Percentiles rank a stretch among this genome's conserved stretches.
Conservation (phyloP, 805 yeast species). For the Pichia eremophila region DNA sequence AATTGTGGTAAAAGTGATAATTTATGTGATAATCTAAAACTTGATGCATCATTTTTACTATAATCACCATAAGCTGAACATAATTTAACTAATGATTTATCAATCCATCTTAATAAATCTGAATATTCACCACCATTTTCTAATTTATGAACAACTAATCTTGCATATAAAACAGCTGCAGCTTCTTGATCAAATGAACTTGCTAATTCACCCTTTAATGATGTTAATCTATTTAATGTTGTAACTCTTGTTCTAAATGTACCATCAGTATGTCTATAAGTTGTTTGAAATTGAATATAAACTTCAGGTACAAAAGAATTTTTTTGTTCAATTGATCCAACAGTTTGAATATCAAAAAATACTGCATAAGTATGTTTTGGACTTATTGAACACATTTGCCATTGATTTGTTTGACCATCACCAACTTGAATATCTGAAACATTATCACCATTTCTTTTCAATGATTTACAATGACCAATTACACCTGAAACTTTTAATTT, state of each 20-base stretch:
- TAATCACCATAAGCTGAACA: constrained; percentile 93
- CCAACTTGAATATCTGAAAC: constrained; percentile 93
- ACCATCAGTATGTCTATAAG: constrained; percentile 94
- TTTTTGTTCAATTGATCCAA: constrained; percentile 37
- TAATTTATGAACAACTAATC: constrained; percentile 80
- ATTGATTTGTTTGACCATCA: constrained; percentile 82
- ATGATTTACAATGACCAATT: constrained; percentile 85
- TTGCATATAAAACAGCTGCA: constrained; percentile 88
- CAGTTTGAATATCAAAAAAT: constrained; percentile 71
- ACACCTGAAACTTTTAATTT: constrained; percentile 87
- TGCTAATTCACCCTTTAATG: constrained; percentile 40
- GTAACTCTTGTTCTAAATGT: constrained; percentile 84
- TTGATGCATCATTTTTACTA: constrained; percentile 71
- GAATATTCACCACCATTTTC: constrained; percentile 70
- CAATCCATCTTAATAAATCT: constrained; percentile 91
- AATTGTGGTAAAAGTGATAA: constrained; percentile 92
- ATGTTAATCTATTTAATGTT: constrained; percentile 55
- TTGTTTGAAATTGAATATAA: constrained; percentile 69
- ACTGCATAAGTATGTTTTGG: constrained; percentile 86
- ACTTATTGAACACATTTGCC: constrained; percentile 76
- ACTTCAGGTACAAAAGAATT: constrained; percentile 28
- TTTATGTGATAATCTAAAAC: constrained; percentile 76
- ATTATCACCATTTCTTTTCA: constrained; percentile 55
- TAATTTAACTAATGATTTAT: constrained; percentile 78
- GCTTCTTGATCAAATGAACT: constrained; percentile 94